Percentiles rank a stretch among this genome's conserved stretches.
Conservation (phyloP, 495 filamentous ascomycete species). For the Xylaria longipes region DNA sequence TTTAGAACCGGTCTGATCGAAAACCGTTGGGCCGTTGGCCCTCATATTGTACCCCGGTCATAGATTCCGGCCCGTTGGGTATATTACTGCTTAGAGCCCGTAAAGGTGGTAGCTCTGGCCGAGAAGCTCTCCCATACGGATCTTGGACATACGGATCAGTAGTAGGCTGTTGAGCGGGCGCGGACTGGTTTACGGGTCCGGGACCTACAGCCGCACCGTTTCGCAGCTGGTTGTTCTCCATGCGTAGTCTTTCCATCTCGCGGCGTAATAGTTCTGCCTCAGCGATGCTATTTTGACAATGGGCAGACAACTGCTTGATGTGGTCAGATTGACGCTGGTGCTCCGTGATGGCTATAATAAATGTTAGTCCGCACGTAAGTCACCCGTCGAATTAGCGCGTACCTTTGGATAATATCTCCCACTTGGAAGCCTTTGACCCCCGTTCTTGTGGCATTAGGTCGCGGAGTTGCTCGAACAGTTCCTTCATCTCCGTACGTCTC, state of each 20-base stretch:
- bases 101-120: constrained; percentile 57
- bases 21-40: constrained; percentile 48
- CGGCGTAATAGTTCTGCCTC: constrained; percentile 57
- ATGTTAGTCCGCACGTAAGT: constrained; percentile 4
- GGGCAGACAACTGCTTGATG: constrained; percentile 44
- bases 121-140: constrained; percentile 37
- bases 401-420: constrained; percentile 98
- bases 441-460: constrained; percentile 82
- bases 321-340: constrained; percentile 54
- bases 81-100: constrained; percentile 41
- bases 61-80: constrained; percentile 50
- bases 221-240: constrained; percentile 62
- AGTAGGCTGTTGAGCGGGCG: constrained; percentile 38
- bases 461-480: constrained; percentile 87
- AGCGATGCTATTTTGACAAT: constrained; percentile 42
- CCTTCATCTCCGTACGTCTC: constrained; percentile 97
- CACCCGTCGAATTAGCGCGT: constrained; percentile 26
- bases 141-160: constrained; percentile 44
- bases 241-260: constrained; percentile 56
- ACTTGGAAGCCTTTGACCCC: constrained; percentile 95
- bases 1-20: constrained; percentile 39
- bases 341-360: constrained; percentile 57
- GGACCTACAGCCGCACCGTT: constrained; percentile 30
- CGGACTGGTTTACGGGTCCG: constrained; percentile 28
- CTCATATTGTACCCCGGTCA: constrained; percentile 64